Conservation (phyloP, 495 filamentous ascomycete species). For the Penicillium cosmopolitanum region DNA sequence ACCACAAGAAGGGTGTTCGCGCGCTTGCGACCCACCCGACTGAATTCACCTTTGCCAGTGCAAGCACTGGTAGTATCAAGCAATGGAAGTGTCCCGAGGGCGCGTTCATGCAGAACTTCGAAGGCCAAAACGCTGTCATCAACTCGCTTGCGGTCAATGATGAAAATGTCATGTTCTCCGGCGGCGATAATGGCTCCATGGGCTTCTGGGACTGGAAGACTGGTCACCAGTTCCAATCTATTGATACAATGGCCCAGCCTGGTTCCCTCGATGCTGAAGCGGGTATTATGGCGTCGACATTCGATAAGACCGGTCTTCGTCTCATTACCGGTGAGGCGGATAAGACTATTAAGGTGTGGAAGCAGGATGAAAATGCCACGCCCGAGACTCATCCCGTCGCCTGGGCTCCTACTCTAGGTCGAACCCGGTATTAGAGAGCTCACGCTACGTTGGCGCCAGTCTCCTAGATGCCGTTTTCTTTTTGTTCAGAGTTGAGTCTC, state of each 20-base stretch:
- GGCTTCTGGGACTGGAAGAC: slow-evolving; percentile 99
- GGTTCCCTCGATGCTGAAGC: slow-evolving; percentile 93
- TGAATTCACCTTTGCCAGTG: slow-evolving; percentile 96
- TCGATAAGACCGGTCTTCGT: slow-evolving; percentile 84
- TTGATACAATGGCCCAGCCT: slow-evolving; percentile 91
- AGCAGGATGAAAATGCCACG: slow-evolving; percentile 85
- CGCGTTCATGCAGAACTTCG: slow-evolving; percentile 99
- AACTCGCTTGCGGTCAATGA: slow-evolving; percentile 94
- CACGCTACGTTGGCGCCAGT: not conserved
- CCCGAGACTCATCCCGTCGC: slow-evolving; percentile 89
- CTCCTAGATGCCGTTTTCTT: slow-evolving; percentile 3
- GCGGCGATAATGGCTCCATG: slow-evolving; percentile 95
- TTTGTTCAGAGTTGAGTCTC: slow-evolving; percentile 13
- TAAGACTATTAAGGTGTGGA: slow-evolving; percentile 98
- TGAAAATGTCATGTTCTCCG: slow-evolving; percentile 92
- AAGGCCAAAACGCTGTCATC: slow-evolving; percentile 94
- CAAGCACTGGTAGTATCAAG: slow-evolving; percentile 92
- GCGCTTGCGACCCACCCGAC: slow-evolving; percentile 83
- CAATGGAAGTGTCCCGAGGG: slow-evolving; percentile 99
- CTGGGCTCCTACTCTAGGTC: slow-evolving; percentile 84
- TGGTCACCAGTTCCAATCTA: slow-evolving; percentile 82
- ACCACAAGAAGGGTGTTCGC: slow-evolving; percentile 97
- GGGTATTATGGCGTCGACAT: slow-evolving; percentile 90
- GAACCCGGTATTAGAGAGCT: slow-evolving; percentile 62
- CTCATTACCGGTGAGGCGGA: slow-evolving; percentile 94